phyloP scores from a whole-genome alignment of 305 asterid genomes.

The Solanum hybrid region DNA sequence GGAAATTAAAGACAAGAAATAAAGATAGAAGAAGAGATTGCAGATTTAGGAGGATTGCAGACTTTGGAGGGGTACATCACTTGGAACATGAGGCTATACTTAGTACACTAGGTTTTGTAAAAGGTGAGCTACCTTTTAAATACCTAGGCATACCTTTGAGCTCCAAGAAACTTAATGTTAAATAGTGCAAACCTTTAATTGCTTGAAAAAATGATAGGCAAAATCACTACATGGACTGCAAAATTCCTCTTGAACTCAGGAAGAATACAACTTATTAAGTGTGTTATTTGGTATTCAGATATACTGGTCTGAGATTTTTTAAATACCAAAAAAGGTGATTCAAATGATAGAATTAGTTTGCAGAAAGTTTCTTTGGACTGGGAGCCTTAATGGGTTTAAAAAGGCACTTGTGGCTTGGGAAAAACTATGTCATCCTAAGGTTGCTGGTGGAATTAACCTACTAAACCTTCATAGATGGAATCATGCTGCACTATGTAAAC shows the following conservation, averaged over 20 bases:
- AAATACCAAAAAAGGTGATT: neutral
- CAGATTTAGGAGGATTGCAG: no score
- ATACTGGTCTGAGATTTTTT: neutral
- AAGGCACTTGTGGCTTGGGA: neutral
- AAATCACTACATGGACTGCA: neutral
- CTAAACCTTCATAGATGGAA: neutral
- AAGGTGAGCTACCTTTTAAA: no score
- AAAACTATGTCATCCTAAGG: neutral
- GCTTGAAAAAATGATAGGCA: neutral
- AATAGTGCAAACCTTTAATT: neutral
- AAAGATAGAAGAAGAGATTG: no score
- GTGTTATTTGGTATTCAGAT: neutral
- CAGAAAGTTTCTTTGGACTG: neutral
- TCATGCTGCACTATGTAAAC: neutral
- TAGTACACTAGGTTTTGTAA: no score
- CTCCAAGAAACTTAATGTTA: neutral
- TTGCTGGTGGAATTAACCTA: neutral
- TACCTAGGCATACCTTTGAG: neutral
- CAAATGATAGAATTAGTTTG: neutral
- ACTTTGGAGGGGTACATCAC: no score
- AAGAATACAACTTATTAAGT: neutral
- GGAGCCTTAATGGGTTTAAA: neutral
- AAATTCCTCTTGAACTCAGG: neutral
- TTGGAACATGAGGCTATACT: no score
- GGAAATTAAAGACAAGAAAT: no score